Evolutionary conservation across 805 yeast genomes (phyloP).

Genomic region (Allodekkera sacchari): DNA sequence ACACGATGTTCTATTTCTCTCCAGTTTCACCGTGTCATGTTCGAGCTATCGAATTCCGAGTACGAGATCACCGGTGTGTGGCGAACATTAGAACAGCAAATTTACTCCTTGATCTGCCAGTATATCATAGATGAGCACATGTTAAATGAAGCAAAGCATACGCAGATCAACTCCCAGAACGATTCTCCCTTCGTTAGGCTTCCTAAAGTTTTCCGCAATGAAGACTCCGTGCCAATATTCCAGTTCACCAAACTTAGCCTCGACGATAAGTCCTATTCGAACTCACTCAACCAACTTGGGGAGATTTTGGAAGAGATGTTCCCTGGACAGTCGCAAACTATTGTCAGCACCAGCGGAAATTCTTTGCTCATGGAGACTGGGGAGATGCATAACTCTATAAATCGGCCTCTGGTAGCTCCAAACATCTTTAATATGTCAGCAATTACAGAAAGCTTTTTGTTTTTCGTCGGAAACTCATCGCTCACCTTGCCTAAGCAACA

Average conservation of each 20-base stretch:
- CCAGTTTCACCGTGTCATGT: constrained; percentile 61
- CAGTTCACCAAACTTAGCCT: constrained; percentile 26
- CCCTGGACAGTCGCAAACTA: constrained; percentile 43
- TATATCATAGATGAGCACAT: constrained; percentile 30
- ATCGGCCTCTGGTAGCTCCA: constrained; percentile 59
- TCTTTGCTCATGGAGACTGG: constrained; percentile 54
- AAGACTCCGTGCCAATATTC: constrained; percentile 20
- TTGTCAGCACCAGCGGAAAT: constrained; percentile 8
- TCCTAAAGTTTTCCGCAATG: constrained; percentile 15
- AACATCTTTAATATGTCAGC: constrained; percentile 75
- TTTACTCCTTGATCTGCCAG: constrained; percentile 28
- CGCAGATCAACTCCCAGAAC: constrained; percentile 8
- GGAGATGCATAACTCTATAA: constrained; percentile 36
- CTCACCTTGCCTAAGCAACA: constrained; percentile 28
- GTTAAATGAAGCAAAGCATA: constrained; percentile 15
- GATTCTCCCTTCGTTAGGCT: constrained; percentile 16
- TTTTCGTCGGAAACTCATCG: constrained; percentile 55
- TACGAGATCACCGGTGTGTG: constrained; percentile 30
- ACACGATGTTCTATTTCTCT: constrained; percentile 52
- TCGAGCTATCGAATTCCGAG: constrained; percentile 19
- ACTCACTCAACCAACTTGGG: constrained; percentile 27
- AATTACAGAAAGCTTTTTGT: constrained; percentile 62
- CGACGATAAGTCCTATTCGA: constrained; percentile 23
- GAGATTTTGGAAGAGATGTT: constrained; percentile 51
- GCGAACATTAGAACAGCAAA: constrained; percentile 33